Evolutionary conservation across 768 basidiomycete species (phyloP), one percentile per base, ranked within the genome.

Genomic region (Leccinum sublutescens): DNA sequence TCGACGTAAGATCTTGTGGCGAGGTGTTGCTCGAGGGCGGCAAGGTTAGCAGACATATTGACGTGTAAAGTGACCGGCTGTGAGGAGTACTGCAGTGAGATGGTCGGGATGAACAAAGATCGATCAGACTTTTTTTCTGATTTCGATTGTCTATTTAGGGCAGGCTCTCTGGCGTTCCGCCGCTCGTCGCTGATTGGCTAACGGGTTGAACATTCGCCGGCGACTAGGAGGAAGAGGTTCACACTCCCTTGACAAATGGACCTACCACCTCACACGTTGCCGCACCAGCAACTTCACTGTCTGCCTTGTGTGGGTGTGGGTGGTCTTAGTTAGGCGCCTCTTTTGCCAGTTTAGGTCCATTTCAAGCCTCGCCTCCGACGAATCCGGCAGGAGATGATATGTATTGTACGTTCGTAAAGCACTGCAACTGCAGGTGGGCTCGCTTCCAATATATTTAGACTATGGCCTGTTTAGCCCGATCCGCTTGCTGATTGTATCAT

Each of bases 1-100:
- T 95, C 91, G 52, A 96, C 81, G 74, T 96, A 96, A 60, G 93
- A 93, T 73, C 91, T 82, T 69, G 88, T 84, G 57, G 86, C 74
- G 68, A 99, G 91, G 82, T 95, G 92, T 58, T 86, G 73, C 72
- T 98, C 91, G 71, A 98, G 88, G 65, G 88, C 85, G 29, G 71
- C 63, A 64, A 91, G 80, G 75, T 91, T 78, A 64, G 77, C 79
- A 68, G 89, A 82, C 89, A 90, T 92, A 12, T 67, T 71, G 58
- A 64, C 54, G 61, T 68, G 49, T 60, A 58, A 54, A 38, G 19
- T 34, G 52, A 54, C 50, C 17, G 50, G 58, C 55, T 47, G 56
- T 47, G 52, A 53, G 29, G 50, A 40, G 29, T 29, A 29, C 21
- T 55, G 40, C 36, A 40, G 48, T 40, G 58, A 67, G 61, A 68